Evolutionary conservation across 345 rosid species (phyloP).

Genomic region (Combretum micranthum): DNA sequence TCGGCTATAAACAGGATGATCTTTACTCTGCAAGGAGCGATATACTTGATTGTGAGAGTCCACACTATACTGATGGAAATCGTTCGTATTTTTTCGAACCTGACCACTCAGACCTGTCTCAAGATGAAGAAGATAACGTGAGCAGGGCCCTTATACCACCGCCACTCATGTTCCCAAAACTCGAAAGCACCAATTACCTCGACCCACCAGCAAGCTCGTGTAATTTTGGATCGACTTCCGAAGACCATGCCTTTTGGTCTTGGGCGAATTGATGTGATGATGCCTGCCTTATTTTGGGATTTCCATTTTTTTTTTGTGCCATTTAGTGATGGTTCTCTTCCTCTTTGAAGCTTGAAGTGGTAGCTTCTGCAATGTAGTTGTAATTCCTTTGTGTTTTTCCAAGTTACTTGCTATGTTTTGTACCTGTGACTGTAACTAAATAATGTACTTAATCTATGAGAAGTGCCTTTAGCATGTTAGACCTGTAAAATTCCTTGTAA

Average conservation of each 20-base stretch:
- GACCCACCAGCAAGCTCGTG: slow-evolving; percentile 35
- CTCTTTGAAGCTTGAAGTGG: no score
- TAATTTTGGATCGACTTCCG: slow-evolving; percentile 37
- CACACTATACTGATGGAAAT: slow-evolving; percentile 39
- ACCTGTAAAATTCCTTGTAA: no score
- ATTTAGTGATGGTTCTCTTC: no score
- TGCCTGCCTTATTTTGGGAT: no score
- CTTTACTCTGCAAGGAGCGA: slow-evolving; percentile 39
- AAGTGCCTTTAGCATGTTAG: background rate
- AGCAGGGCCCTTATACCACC: slow-evolving; percentile 25
- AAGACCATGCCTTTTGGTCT: slow-evolving; percentile 51
- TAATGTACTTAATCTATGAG: background rate
- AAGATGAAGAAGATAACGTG: slow-evolving; percentile 47
- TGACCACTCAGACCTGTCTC: slow-evolving; percentile 47
- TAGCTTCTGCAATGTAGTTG: no score
- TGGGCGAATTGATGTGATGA: slow-evolving; percentile 25
- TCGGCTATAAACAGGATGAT: slow-evolving; percentile 36
- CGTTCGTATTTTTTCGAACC: slow-evolving; percentile 34
- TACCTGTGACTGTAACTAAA: background rate
- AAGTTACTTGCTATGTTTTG: background rate
- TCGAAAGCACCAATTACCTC: slow-evolving; percentile 29
- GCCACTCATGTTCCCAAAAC: slow-evolving; percentile 30
- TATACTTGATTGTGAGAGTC: slow-evolving; percentile 45
- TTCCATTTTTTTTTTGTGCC: no score
- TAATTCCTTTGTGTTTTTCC: background rate